Base-by-base conservation (phyloP, 441 rosid species). In the Macaranga tanarius region DNA sequence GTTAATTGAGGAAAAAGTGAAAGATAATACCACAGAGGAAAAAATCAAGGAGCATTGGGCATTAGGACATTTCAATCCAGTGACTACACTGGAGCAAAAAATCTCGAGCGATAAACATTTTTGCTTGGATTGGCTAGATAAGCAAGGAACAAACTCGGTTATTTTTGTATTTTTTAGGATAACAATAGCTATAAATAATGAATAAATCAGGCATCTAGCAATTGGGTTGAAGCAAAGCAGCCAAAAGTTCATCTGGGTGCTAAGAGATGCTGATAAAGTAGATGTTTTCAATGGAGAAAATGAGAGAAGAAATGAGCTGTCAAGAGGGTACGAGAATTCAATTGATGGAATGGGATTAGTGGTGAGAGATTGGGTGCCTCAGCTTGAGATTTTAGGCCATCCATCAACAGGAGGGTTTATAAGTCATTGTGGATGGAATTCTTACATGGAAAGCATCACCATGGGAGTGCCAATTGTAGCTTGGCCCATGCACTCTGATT, bases 391-490 rank as follows among this genome's bases (percentile, higher is more conserved):
- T 52, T 73, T 89, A 57, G 86, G 79, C 22, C 91, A 89, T 69
- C 67, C 57, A 0, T 79, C 86, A 22, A 80, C 73, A 0, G 88
- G 88, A 7, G 87, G 93, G n/a, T 89, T 89, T 63, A 66, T 87
- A 69, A 87, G 85, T 67, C 87, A 88, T 23, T 88, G 92, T 45
- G 90, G 92, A 4, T 86, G 93, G 91, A 89, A 87, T 70, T 89
- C 93, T 40, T 83, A 88, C 76, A 78, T 87, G 87, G 90, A 89
- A 69, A 87, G 91, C 65, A 83, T 87, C 1, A 82, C 64, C 56
- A 83, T 83, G 88, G 90, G 91, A 16, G 89, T 87, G 0, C 90
- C 91, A 0, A 78, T 86, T 0, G 87, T 75, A 6, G 88, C 88
- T 9, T 87, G 87, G 90, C 93, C 90, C 1, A 81, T 82, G 88